Evolutionary conservation across 495 filamentous ascomycete genomes (phyloP), one percentile per base, ranked within the genome.

Genomic region (Aspergillus taichungensis): DNA sequence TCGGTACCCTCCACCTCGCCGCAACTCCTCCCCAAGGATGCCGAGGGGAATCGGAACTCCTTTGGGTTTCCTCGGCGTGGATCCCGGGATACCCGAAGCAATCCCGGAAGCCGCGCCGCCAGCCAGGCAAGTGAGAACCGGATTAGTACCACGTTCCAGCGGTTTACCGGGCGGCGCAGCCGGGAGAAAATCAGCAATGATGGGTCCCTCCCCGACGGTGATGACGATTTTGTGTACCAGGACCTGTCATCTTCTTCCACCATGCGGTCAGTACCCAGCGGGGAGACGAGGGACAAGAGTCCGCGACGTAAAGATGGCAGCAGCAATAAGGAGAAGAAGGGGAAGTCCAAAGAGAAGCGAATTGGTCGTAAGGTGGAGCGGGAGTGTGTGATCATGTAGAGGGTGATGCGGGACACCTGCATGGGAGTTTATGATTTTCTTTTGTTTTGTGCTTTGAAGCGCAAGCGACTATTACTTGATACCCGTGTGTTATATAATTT

Each of bases 81-180:
- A 7, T 80, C 81, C 10, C 77, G 73, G 37, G 69, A 75, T 30
- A 71, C 60, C 35, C 75, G 70, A 49, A 66, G 73, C 34, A 68
- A 67, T 6, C 75, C 64, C 40, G 82, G 75, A 51, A 87, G 83
- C 51, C 77, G 84, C 45, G 77, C 85, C 3, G 73, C 67, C 13
- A 86, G 83, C 51, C 79, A 85, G 48, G 67, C 71, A 6, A 82
- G 83, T 14, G 84, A 89, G 39, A 79, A 72, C 33, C 64, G 83
- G 41, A 72, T 87, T 27, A 80, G 81, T 52, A 51, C 74, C n/a
- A 80, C 81, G 1, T 76, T 90, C 34, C 76, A 79, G 12, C 75
- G 81, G 36, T 69, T 90, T 36, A 69, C 74, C 24, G 76, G 75
- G 2, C 73, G 79, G 14, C 55, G 71, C 3, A 73, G 69, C 52